phyloP scores from a whole-genome alignment of 1,139 yeast species.

The Pichia sp. region DNA sequence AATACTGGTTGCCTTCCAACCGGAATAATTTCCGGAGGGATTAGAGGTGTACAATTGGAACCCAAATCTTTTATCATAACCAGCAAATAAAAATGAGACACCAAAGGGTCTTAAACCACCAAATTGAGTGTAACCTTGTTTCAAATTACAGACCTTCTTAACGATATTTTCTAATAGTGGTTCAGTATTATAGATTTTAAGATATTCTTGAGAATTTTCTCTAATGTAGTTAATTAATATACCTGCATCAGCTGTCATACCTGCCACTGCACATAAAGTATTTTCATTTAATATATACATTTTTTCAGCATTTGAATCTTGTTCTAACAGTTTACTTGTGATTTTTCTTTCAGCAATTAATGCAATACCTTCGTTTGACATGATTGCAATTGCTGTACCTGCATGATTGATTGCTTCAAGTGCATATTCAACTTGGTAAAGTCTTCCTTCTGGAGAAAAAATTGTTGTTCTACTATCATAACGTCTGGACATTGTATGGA shows the following conservation, averaged over 20 bases:
- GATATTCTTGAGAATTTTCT: slow-evolving; percentile 72
- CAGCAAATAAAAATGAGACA: slow-evolving; percentile 93
- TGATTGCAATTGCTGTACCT: slow-evolving; percentile 94
- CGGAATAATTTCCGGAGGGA: slow-evolving; percentile 96
- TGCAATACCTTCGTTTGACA: slow-evolving; percentile 89
- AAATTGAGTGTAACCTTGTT: slow-evolving; percentile 97
- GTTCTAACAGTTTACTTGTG: slow-evolving; percentile 85
- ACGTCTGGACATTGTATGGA: slow-evolving; percentile 52
- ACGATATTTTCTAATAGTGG: slow-evolving; percentile 90
- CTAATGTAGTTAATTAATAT: slow-evolving; percentile 88
- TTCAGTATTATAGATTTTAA: slow-evolving; percentile 81
- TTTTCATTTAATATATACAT: slow-evolving; percentile 71
- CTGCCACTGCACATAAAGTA: slow-evolving; percentile 85
- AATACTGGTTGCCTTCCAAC: slow-evolving; percentile 97
- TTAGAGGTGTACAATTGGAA: slow-evolving; percentile 92
- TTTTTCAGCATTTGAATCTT: slow-evolving; percentile 90
- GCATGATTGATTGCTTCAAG: slow-evolving; percentile 97
- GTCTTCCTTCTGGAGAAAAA: slow-evolving; percentile 96
- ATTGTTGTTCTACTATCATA: slow-evolving; percentile 98
- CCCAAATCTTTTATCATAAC: slow-evolving; percentile 83
- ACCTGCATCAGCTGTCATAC: slow-evolving; percentile 95
- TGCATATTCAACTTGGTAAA: slow-evolving; percentile 96
- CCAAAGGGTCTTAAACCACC: slow-evolving; percentile 99
- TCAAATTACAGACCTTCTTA: slow-evolving; percentile 82
- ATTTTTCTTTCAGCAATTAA: slow-evolving; percentile 95